A percentile compares a stretch with the other conserved stretches of the same genome.
Evolutionary conservation across 257 asterid genomes (phyloP).

Genomic region (Ilex asprella): DNA sequence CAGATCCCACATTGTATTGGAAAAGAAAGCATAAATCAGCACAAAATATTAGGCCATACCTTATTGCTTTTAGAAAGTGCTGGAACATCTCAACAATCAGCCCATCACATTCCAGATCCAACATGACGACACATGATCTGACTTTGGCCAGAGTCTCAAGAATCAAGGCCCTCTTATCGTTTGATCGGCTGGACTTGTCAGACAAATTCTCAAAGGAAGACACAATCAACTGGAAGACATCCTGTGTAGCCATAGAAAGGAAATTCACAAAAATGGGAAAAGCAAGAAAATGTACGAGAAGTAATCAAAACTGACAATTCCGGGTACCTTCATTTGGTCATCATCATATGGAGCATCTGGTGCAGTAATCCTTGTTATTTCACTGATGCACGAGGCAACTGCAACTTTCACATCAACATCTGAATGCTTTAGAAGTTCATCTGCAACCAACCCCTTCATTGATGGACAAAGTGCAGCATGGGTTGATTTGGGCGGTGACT

Average conservation of each 20-base stretch:
- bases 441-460: constrained; percentile 8
- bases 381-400: constrained; percentile 17
- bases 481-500: constrained; percentile 11
- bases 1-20: too few relatives aligned
- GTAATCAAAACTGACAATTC: not conserved
- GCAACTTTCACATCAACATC: constrained; percentile 11
- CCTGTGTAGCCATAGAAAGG: not conserved
- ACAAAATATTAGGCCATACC: not conserved
- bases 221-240: constrained; percentile 6
- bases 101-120: constrained; percentile 10
- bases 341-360: constrained; percentile 10
- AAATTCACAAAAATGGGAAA: not conserved
- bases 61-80: not conserved
- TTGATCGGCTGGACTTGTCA: constrained; percentile 5
- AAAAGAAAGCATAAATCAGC: not conserved
- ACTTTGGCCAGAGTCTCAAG: constrained; percentile 3
- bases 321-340: constrained; percentile 11
- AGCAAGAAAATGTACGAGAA: not conserved
- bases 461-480: constrained; percentile 2
- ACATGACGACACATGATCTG: constrained; percentile 2
- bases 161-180: constrained; percentile 1
- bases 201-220: constrained; percentile 1
- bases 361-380: constrained; percentile 16
- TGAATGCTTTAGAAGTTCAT: constrained; percentile 14
- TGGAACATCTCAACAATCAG: constrained; percentile 7